Conservation (phyloP, 1,284 basidiomycete genomes). For the Ceratorhiza oryzae-sativae region DNA sequence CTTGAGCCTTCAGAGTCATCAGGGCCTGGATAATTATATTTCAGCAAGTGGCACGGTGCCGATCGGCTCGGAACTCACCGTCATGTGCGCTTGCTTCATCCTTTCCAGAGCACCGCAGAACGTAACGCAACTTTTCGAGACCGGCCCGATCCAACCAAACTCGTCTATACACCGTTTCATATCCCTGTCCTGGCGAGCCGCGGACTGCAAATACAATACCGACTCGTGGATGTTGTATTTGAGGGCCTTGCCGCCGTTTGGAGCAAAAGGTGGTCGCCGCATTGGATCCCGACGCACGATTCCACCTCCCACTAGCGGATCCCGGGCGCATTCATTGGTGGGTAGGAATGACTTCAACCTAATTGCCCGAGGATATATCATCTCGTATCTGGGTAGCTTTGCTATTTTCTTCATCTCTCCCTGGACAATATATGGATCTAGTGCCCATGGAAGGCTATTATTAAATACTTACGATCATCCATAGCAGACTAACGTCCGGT, state of each 20-base stretch:
- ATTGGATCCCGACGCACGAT: neutral
- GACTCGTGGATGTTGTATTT: slow-evolving; percentile 5
- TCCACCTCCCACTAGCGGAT: neutral
- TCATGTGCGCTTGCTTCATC: slow-evolving; percentile 19
- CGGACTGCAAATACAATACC: neutral
- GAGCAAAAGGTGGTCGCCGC: neutral
- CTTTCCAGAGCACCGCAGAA: neutral
- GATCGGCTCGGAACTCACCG: neutral
- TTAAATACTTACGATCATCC: slow-evolving; percentile 37
- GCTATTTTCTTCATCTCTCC: slow-evolving; percentile 11
- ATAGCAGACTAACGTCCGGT: slow-evolving; percentile 32
- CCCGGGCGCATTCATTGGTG: neutral
- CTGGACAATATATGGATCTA: neutral
- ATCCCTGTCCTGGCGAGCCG: neutral
- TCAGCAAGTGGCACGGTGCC: too few species aligned
- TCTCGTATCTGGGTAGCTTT: neutral
- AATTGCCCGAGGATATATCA: neutral
- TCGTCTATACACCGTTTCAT: neutral
- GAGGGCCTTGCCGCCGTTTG: neutral
- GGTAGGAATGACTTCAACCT: slow-evolving; percentile 1
- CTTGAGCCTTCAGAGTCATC: neutral
- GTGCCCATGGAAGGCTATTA: neutral
- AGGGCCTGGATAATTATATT: neutral
- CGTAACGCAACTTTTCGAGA: neutral
- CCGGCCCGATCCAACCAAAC: neutral